Percentiles rank a stretch among this genome's conserved stretches.
Evolutionary conservation across 2,329 filamentous ascomycete genomes (phyloP).

Genomic region (Alternaria gaisen): DNA sequence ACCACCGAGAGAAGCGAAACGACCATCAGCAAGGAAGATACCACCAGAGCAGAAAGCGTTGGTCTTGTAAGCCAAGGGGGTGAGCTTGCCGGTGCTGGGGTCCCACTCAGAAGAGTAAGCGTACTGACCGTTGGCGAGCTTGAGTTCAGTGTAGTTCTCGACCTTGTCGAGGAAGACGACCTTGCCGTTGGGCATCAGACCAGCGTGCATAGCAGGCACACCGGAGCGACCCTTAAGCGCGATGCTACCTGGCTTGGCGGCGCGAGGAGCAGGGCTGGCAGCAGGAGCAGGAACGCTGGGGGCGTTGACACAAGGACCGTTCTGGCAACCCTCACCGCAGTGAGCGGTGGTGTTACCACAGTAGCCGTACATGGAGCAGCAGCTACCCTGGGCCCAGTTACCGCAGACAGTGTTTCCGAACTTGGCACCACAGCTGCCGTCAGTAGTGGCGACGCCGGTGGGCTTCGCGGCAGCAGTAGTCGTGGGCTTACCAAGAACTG

Average conservation of each 20-base stretch:
- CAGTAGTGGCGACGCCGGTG: constrained; percentile 53
- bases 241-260: constrained; percentile 58
- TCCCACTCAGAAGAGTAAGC: constrained; percentile 70
- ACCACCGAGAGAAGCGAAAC: constrained; percentile 64
- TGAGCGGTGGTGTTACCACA: constrained; percentile 60
- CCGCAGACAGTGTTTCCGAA: constrained; percentile 62
- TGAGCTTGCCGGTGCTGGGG: constrained; percentile 58
- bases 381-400: constrained; percentile 61
- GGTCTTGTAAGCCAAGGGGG: constrained; percentile 62
- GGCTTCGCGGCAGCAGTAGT: constrained; percentile 24
- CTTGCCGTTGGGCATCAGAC: constrained; percentile 65
- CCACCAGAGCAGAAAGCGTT: constrained; percentile 71
- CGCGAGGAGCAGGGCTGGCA: constrained; percentile 57
- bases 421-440: constrained; percentile 63
- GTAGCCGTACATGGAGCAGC: constrained; percentile 67
- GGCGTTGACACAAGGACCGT: constrained; percentile 59
- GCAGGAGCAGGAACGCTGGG: constrained; percentile 53
- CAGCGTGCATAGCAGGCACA: constrained; percentile 71
- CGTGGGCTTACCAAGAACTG: constrained; percentile 48
- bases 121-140: constrained; percentile 62
- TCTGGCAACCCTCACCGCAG: constrained; percentile 65
- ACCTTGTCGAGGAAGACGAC: constrained; percentile 71
- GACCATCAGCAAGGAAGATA: constrained; percentile 66
- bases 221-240: constrained; percentile 63
- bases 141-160: constrained; percentile 68